These are phyloP conservation scores for Oryza brachyantha DNA, from an alignment of 176 grass and related monocot species.

Conservation along the genomic window DNA sequence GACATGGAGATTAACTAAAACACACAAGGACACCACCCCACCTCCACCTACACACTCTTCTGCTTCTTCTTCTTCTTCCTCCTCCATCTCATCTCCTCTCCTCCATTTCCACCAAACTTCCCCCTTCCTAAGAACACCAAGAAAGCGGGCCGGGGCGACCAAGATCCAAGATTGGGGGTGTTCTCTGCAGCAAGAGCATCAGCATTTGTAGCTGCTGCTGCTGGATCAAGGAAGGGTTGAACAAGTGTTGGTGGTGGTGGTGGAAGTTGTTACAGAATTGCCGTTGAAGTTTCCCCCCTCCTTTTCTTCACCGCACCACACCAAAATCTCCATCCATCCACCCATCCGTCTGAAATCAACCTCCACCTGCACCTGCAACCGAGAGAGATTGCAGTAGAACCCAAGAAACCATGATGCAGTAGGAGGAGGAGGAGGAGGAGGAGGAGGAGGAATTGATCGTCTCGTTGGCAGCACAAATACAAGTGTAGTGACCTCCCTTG, in stretches of 20 bases:
- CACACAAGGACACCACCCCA: not conserved
- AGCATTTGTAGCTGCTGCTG: constrained; percentile 43
- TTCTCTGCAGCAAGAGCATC: constrained; percentile 15
- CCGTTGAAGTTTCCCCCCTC: constrained; percentile 32
- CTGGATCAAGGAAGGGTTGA: constrained; percentile 5
- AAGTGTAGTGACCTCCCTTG: constrained; percentile 37
- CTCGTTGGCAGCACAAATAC: not conserved
- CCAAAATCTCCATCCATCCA: constrained; percentile 26
- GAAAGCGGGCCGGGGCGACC: too few species aligned
- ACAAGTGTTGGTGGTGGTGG: not conserved
- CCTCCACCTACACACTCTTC: too few species aligned
- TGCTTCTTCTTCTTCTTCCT: not conserved
- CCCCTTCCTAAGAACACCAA: constrained; percentile 10
- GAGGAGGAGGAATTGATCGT: constrained; percentile 19
- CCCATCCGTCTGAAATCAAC: constrained; percentile 27
- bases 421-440: not conserved
- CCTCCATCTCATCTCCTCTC: not conserved
- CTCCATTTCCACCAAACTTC: constrained; percentile 46
- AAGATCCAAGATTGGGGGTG: constrained; percentile 19
- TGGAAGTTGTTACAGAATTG: constrained; percentile 46
- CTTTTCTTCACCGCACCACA: constrained; percentile 16
- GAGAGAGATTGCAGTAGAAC: constrained; percentile 60
- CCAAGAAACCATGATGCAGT: constrained; percentile 75
- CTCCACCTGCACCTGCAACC: constrained; percentile 16
- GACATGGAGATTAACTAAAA: constrained; percentile 22